A percentile compares a stretch with the other conserved stretches of the same genome.
phyloP scores from a whole-genome alignment of 768 basidiomycete genomes.

The Neoboletus brunneissimus region DNA sequence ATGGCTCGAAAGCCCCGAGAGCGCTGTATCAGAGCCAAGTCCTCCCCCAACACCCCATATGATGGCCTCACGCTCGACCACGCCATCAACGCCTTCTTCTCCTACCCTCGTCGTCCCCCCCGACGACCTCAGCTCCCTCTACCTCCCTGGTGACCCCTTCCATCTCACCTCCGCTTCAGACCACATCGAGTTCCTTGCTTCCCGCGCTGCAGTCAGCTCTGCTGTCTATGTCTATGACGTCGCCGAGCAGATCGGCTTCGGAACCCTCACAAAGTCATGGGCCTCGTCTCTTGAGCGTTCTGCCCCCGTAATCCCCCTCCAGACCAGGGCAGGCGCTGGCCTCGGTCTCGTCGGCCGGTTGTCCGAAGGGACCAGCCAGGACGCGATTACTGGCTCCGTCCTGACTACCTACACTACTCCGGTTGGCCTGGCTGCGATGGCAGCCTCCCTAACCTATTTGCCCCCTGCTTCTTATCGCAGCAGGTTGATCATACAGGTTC shows the following conservation, averaged over 20 bases:
- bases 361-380: constrained; percentile 74
- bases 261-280: constrained; percentile 68
- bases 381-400: constrained; percentile 54
- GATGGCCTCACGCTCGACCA: constrained; percentile 1
- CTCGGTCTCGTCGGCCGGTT: constrained; percentile 74
- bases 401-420: constrained; percentile 83
- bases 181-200: constrained; percentile 66
- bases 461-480: constrained; percentile 60
- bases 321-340: constrained; percentile 85
- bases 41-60: background rate
- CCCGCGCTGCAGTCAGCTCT: constrained; percentile 53
- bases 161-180: constrained; percentile 49
- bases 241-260: constrained; percentile 82
- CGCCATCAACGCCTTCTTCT: constrained; percentile 16
- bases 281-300: constrained; percentile 39
- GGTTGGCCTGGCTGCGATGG: constrained; percentile 79
- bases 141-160: background rate
- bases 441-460: constrained; percentile 70
- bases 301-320: constrained; percentile 62
- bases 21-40: background rate
- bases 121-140: constrained; percentile 30
- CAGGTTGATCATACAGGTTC: constrained; percentile 81
- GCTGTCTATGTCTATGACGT: constrained; percentile 79
- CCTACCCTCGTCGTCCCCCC: constrained; percentile 35
- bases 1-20: background rate